Base-by-base conservation (phyloP, 2,329 filamentous ascomycete genomes). In the Cadophora gregata region DNA sequence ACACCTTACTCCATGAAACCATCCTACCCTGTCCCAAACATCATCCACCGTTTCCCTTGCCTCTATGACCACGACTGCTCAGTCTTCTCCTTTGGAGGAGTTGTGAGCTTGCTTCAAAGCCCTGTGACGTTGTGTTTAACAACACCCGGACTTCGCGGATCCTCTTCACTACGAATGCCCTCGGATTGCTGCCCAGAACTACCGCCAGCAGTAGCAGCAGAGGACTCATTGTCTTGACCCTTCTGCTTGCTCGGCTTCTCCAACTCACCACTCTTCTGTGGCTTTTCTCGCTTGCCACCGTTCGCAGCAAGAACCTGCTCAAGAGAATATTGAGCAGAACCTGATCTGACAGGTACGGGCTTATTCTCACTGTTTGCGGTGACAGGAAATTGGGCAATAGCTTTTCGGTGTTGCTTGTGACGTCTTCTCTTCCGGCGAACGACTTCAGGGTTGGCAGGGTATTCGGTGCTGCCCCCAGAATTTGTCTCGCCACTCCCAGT, bases 291-390 rank as follows among this genome's bases (percentile, higher is more conserved):
- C 45, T 60, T 64, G 24, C 63, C 58, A 19, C 58, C 45, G 27
- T 60, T 64, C 7, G 56, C 45, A 19, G 45, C 55, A 25, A 64
- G 56, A 14, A 53, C 33, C 25, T 55, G 55, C 10, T 50, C 63
- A 45, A 64, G 55, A 36, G 45, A 60, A 24, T 53, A n/a, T 19
- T 64, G 55, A 59, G 63, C 55, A 27, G 60, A 38, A 8, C 36
- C 60, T 27, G 31, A 62, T 27, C 21, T 48, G 10, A 16, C 29
- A n/a, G 29, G n/a, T 55, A 9, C 9, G 31, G 21, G 29, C 33
- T 53, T 29, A 19, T 62, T 62, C 7, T 33, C 60, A 31, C 33
- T 27, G 16, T 1, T 55, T 38, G 60, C 3, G 16, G 47, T 21
- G 21, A 27, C 21, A 45, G 50, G 60, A 47, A 63, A 63, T 36